phyloP scores from a whole-genome alignment of 192 early-diverging fungal species.

The Geranomyces variabilis region DNA sequence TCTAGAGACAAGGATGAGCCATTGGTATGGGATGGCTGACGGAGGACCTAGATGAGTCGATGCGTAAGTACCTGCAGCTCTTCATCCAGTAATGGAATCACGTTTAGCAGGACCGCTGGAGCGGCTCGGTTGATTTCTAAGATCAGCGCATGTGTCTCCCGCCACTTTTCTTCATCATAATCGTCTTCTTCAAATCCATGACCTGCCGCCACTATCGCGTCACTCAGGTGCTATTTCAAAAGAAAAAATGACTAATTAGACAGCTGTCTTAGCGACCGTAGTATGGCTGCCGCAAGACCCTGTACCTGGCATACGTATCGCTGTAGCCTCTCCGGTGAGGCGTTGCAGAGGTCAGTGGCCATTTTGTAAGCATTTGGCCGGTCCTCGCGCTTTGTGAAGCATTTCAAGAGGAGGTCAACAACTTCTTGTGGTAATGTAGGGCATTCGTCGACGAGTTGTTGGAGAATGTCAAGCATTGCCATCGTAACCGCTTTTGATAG shows the following conservation, averaged over 20 bases:
- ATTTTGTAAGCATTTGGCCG: slow-evolving; percentile 56
- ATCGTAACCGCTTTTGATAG: slow-evolving; percentile 78
- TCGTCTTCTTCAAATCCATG: slow-evolving; percentile 34
- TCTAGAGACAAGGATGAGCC: slow-evolving; percentile 26
- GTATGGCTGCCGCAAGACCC: too few relatives aligned
- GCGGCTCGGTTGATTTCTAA: slow-evolving; percentile 76
- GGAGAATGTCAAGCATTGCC: slow-evolving; percentile 78
- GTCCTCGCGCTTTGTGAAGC: slow-evolving; percentile 67
- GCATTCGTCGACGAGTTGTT: slow-evolving; percentile 80
- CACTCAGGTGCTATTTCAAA: slow-evolving; percentile 76
- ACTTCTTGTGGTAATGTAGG: slow-evolving; percentile 73
- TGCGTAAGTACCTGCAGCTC: slow-evolving; percentile 68
- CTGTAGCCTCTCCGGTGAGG: slow-evolving; percentile 79
- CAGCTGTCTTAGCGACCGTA: too few relatives aligned
- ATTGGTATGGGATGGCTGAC: neutral
- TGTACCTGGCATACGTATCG: slow-evolving; percentile 71
- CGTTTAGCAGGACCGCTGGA: slow-evolving; percentile 80
- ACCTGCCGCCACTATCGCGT: slow-evolving; percentile 71
- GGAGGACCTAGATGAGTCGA: neutral
- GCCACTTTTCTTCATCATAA: slow-evolving; percentile 40
- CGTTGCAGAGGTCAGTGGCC: slow-evolving; percentile 80
- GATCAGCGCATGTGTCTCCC: slow-evolving; percentile 77
- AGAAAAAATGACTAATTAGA: slow-evolving; percentile 7
- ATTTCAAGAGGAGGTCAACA: slow-evolving; percentile 78
- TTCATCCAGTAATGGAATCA: slow-evolving; percentile 92